Conservation (phyloP, 2,329 filamentous ascomycete genomes). For the Scolecobasidium constrictum region DNA sequence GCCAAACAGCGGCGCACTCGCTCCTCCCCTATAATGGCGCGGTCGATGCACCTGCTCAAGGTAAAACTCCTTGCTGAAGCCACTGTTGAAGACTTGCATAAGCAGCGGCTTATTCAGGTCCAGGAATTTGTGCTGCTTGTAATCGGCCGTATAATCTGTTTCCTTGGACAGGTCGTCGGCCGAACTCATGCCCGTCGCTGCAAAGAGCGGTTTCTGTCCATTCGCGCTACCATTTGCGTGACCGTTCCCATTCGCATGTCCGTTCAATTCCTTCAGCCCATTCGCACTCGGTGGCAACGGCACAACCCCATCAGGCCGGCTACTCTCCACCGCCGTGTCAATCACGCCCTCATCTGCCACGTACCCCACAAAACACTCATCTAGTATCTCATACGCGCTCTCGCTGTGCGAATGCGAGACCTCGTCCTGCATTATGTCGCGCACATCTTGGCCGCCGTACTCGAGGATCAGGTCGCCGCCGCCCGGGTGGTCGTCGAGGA, state of each 20-base stretch:
- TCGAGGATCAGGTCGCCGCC: constrained; percentile 81
- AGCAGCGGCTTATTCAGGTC: constrained; percentile 79
- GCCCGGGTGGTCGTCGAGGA: constrained; percentile 82
- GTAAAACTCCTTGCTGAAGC: constrained; percentile 93
- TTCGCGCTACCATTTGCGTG: constrained; percentile 14
- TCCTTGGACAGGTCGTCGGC: constrained; percentile 80
- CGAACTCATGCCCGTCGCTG: constrained; percentile 72
- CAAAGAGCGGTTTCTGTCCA: constrained; percentile 38
- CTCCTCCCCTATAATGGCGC: constrained; percentile 87
- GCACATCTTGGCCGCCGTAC: constrained; percentile 80
- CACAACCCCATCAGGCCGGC: constrained; percentile 38
- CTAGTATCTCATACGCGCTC: constrained; percentile 88
- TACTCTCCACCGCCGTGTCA: constrained; percentile 37
- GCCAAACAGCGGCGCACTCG: constrained; percentile 86
- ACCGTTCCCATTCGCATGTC: constrained; percentile 37
- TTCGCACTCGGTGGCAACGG: constrained; percentile 40
- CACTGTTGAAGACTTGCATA: constrained; percentile 76
- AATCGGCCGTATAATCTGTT: constrained; percentile 67
- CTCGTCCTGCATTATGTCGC: constrained; percentile 70
- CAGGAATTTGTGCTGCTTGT: constrained; percentile 85
- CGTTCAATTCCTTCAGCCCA: constrained; percentile 37
- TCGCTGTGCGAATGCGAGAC: constrained; percentile 80
- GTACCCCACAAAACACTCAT: constrained; percentile 78
- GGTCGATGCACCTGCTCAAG: constrained; percentile 92
- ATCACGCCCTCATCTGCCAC: constrained; percentile 50